Evolutionary conservation across 805 yeast genomes (phyloP).

Genomic region (Komagataella phaffii): DNA sequence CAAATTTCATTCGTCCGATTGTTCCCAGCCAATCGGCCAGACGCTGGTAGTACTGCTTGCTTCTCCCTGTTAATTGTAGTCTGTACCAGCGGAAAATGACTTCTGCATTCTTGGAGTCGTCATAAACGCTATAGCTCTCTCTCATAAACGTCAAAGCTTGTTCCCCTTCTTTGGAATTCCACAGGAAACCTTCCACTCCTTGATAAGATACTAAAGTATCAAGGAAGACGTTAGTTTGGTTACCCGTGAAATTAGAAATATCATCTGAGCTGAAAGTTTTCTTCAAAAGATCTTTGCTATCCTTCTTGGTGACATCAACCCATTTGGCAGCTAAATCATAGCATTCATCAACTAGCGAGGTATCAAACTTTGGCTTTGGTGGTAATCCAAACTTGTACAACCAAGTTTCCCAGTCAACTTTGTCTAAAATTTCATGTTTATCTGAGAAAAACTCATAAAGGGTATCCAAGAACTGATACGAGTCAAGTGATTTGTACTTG

Average conservation of each 20-base stretch:
- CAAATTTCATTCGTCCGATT: constrained; percentile 91
- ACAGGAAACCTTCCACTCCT: constrained; percentile 24
- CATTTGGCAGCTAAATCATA: constrained; percentile 53
- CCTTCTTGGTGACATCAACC: constrained; percentile 25
- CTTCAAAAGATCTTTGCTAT: constrained; percentile 10
- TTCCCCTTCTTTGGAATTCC: constrained; percentile 19
- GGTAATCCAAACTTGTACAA: constrained; percentile 77
- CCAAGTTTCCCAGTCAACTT: constrained; percentile 82
- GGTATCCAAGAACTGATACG: constrained; percentile 68
- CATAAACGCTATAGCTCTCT: constrained; percentile 24
- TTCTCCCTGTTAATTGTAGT: constrained; percentile 44
- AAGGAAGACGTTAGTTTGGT: constrained; percentile 69
- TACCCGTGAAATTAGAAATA: constrained; percentile 46
- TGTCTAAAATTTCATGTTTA: constrained; percentile 38
- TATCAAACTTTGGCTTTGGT: constrained; percentile 73
- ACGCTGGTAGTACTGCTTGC: constrained; percentile 28
- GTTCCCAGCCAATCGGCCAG: constrained; percentile 81
- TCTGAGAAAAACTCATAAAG: constrained; percentile 45
- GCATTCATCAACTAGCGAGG: constrained; percentile 65
- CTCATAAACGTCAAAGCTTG: constrained; percentile 18
- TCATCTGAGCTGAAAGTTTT: constrained; percentile 33
- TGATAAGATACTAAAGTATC: constrained; percentile 48
- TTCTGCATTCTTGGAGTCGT: constrained; percentile 60
- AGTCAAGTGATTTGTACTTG: constrained; percentile 61
- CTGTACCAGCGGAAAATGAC: constrained; percentile 68